Evolutionary conservation across 768 basidiomycete species (phyloP).

Genomic region (Boletales sp.): DNA sequence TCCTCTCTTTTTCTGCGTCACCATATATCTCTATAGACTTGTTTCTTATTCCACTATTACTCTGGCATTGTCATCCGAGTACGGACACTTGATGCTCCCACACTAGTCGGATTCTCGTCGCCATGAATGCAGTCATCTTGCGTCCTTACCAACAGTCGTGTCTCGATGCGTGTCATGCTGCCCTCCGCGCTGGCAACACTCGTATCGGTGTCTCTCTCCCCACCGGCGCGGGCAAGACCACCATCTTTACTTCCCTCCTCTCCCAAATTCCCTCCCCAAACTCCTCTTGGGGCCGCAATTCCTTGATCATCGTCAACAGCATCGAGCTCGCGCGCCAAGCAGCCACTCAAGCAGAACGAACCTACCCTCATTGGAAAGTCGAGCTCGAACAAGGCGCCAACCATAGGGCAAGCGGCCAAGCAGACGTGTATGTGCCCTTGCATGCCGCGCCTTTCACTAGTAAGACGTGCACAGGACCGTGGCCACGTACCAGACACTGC

Average conservation of each 20-base stretch:
- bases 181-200: conserved; percentile 61
- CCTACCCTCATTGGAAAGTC: conserved; percentile 72
- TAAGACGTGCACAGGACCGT: conserved; percentile 54
- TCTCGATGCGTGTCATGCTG: conserved; percentile 69
- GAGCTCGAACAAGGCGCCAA: conserved; percentile 89
- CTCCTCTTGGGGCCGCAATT: conserved; percentile 45
- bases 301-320: conserved; percentile 85
- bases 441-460: background rate
- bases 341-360: conserved; percentile 59
- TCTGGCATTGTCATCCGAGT: conserved; percentile 19
- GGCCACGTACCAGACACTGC: conserved; percentile 85
- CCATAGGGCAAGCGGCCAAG: conserved; percentile 70
- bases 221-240: conserved; percentile 87
- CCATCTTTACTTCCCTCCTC: conserved; percentile 83
- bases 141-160: conserved; percentile 90
- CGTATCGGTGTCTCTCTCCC: conserved; percentile 84
- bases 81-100: conserved; percentile 18
- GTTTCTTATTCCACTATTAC: conserved; percentile 29
- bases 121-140: conserved; percentile 33
- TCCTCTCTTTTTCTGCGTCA: conserved; percentile 27
- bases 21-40: conserved; percentile 31
- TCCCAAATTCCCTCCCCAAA: conserved; percentile 52
- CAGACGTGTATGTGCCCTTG: conserved; percentile 66
- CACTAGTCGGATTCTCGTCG: conserved; percentile 16
- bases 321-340: conserved; percentile 89